Conservation (phyloP, 306 rosid species). For the Albizia julibrissin region DNA sequence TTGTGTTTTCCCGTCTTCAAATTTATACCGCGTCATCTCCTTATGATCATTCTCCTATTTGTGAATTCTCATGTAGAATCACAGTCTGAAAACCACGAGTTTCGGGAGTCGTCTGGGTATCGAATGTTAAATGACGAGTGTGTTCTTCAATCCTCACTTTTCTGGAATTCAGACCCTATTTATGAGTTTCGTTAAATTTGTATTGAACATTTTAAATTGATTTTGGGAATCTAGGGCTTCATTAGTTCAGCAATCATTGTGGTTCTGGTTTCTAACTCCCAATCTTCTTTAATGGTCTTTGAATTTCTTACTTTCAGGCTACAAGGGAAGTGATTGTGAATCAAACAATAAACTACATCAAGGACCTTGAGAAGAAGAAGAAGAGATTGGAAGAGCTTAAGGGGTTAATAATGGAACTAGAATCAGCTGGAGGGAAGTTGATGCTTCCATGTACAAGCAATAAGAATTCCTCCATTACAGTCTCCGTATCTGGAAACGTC, state of each 20-base stretch:
- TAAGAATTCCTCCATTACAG: constrained; percentile 26
- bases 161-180: not conserved
- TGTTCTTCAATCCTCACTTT: not conserved
- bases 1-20: not conserved
- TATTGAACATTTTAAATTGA: not conserved
- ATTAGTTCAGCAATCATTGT: not conserved
- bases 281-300: not conserved
- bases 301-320: constrained; percentile 24
- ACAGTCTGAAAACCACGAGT: not conserved
- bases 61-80: not conserved
- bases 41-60: not conserved
- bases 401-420: constrained; percentile 21
- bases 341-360: constrained; percentile 40
- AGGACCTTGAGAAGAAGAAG: constrained; percentile 45
- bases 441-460: constrained; percentile 16
- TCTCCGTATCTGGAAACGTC: constrained; percentile 33
- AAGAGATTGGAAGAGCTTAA: constrained; percentile 42
- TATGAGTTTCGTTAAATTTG: not conserved
- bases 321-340: constrained; percentile 38
- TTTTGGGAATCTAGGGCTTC: not conserved
- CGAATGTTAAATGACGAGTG: not conserved
- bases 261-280: not conserved
- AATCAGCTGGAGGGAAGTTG: not conserved
- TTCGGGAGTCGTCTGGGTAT: not conserved
- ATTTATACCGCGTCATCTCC: not conserved